phyloP scores from a whole-genome alignment of 75 land plant genomes.

The Selaginella tamariscina region DNA sequence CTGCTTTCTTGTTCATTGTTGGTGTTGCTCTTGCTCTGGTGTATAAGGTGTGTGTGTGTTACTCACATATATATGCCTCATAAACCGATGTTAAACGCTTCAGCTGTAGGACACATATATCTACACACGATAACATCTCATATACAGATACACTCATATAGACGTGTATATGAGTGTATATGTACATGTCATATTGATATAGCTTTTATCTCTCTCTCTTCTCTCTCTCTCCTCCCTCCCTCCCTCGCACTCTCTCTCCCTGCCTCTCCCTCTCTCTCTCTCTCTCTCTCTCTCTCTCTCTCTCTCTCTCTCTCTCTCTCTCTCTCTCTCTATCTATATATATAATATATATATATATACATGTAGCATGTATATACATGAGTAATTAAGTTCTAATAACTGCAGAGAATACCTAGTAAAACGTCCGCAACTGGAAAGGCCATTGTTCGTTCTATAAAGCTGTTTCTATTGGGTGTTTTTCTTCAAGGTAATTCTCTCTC shows the following conservation, averaged over 20 bases:
- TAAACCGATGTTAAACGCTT: slow-evolving; percentile 1
- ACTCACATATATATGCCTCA: neutral
- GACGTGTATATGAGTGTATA: neutral
- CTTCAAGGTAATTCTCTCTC: slow-evolving; percentile 42
- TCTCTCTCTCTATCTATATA: neutral
- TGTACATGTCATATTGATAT: neutral
- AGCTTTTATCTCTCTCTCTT: neutral
- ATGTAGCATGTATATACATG: neutral
- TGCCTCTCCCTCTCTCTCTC: neutral
- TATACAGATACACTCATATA: neutral
- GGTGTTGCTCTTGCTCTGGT: slow-evolving; percentile 50
- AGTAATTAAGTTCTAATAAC: neutral
- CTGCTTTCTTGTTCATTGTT: slow-evolving; percentile 63
- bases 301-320: neutral
- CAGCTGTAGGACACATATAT: slow-evolving; percentile 6
- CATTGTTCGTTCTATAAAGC: slow-evolving; percentile 35
- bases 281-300: neutral
- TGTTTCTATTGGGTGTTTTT: slow-evolving; percentile 41
- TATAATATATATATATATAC: no score
- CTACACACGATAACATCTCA: slow-evolving; percentile 16
- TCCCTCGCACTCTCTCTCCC: neutral
- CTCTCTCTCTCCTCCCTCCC: neutral
- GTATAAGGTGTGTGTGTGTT: slow-evolving; percentile 46
- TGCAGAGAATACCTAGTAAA: slow-evolving; percentile 34
- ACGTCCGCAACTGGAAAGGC: slow-evolving; percentile 37